These are phyloP conservation scores for Talaromyces trachyspermus DNA, from an alignment of 495 filamentous ascomycete genomes.

Conservation along the genomic window DNA sequence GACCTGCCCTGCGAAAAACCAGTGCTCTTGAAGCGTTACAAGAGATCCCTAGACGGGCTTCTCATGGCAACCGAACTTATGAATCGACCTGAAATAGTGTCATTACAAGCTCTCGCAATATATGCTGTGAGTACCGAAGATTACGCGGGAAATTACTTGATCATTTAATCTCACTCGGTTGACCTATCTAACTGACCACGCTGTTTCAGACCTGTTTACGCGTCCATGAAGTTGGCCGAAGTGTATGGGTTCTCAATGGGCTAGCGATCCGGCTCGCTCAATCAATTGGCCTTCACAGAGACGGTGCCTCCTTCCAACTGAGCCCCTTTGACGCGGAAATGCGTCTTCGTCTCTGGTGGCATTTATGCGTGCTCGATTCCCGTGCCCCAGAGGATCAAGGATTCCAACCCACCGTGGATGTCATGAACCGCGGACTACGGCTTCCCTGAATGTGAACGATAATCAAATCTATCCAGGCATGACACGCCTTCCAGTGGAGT, in stretches of 20 bases:
- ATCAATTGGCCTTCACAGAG: conserved; percentile 28
- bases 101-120: conserved; percentile 26
- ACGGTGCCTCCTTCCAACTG: conserved; percentile 18
- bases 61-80: conserved; percentile 30
- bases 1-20: conserved; percentile 20
- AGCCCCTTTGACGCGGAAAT: conserved; percentile 31
- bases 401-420: conserved; percentile 36
- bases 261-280: conserved; percentile 25
- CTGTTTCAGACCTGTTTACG: conserved; percentile 12
- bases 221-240: conserved; percentile 18
- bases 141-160: not conserved
- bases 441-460: conserved; percentile 71
- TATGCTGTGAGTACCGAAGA: conserved; percentile 12
- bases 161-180: not conserved
- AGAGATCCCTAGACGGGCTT: conserved; percentile 23
- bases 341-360: conserved; percentile 39
- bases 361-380: conserved; percentile 22
- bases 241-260: conserved; percentile 27
- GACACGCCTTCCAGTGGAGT: conserved; percentile 47
- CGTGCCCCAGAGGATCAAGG: conserved; percentile 20
- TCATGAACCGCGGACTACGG: conserved; percentile 57
- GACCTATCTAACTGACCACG: conserved; percentile 11
- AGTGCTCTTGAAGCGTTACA: conserved; percentile 24
- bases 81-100: conserved; percentile 20
- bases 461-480: conserved; percentile 55